Evolutionary conservation across 2,329 filamentous ascomycete genomes (phyloP).

Genomic region (Fusarium penzigii): DNA sequence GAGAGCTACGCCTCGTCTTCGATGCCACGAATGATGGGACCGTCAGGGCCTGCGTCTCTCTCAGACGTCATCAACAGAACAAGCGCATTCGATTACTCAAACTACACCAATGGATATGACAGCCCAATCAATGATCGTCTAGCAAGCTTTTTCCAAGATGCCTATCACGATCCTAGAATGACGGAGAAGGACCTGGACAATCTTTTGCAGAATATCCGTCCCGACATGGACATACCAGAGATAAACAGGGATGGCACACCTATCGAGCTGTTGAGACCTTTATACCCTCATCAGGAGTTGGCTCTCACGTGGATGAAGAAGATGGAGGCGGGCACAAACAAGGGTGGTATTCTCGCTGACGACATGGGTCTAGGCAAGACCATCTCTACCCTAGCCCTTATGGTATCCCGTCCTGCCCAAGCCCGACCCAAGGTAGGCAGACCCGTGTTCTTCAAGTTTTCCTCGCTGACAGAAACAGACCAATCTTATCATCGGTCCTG

Average conservation of each 20-base stretch:
- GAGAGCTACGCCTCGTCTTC: neutral
- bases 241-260: conserved; percentile 70
- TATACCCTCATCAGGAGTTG: conserved; percentile 83
- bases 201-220: conserved; percentile 70
- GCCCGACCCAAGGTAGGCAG: conserved; percentile 37
- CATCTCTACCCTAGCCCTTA: conserved; percentile 77
- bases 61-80: conserved; percentile 41
- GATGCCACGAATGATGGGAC: neutral
- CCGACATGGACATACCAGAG: conserved; percentile 65
- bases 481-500: conserved; percentile 79
- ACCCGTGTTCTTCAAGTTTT: neutral
- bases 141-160: conserved; percentile 36
- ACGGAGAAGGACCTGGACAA: conserved; percentile 67
- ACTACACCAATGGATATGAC: conserved; percentile 38
- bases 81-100: conserved; percentile 37
- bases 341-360: conserved; percentile 87
- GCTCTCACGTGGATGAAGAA: conserved; percentile 81
- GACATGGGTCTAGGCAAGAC: conserved; percentile 95
- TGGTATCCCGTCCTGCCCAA: conserved; percentile 65
- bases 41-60: conserved; percentile 21
- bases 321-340: conserved; percentile 76
- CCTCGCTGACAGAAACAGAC: conserved; percentile 54
- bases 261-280: conserved; percentile 62
- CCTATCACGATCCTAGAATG: conserved; percentile 40
- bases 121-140: conserved; percentile 38